Conservation (phyloP, 306 rosid genomes). For the Trichosanthes cucumerina region DNA sequence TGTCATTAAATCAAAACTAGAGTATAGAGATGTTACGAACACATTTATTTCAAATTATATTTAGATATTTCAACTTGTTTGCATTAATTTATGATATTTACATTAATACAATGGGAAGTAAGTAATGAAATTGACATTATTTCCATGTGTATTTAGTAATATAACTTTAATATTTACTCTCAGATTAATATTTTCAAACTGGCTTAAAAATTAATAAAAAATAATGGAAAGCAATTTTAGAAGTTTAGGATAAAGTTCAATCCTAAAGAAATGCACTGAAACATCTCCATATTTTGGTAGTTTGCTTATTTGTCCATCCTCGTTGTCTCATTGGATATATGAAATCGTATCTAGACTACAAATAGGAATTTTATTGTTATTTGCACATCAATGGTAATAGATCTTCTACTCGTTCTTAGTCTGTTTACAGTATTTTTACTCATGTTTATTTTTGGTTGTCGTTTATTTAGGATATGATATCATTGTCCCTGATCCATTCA, state of each 20-base stretch:
- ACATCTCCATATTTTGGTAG: background rate
- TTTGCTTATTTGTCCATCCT: background rate
- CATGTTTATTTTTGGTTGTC: background rate
- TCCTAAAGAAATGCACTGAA: background rate
- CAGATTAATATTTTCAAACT: background rate
- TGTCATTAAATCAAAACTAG: background rate
- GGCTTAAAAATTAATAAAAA: background rate
- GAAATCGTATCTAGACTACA: background rate
- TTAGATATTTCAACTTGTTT: background rate
- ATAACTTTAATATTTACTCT: background rate
- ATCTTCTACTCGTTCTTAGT: background rate
- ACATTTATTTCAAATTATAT: background rate
- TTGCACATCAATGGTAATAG: too few species aligned
- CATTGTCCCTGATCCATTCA: constrained; percentile 62
- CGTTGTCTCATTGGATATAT: background rate
- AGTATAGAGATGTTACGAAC: background rate
- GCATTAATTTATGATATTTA: background rate
- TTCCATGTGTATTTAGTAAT: background rate
- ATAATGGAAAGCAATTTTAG: background rate
- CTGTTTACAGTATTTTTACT: background rate
- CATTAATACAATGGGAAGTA: background rate
- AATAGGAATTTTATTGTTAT: background rate
- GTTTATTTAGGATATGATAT: constrained; percentile 69
- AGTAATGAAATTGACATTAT: background rate
- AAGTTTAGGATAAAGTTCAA: too few species aligned